These are phyloP conservation scores for Begonia peltatifolia DNA, from an alignment of 306 rosid genomes.

Conservation along the genomic window DNA sequence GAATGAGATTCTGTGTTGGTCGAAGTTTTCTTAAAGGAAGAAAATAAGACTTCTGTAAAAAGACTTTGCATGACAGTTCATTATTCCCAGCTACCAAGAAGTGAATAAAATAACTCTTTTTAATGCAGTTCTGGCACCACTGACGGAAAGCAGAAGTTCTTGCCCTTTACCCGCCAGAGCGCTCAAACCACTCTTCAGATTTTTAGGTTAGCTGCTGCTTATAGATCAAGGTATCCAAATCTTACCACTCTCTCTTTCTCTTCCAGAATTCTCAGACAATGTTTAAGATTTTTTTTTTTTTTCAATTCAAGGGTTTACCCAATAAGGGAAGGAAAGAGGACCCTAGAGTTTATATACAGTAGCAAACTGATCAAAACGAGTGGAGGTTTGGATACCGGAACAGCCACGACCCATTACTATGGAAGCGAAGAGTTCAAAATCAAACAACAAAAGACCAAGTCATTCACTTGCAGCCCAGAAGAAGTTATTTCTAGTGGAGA, in stretches of 20 bases:
- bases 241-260: neutral
- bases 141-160: conserved; percentile 75
- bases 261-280: neutral
- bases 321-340: conserved; percentile 55
- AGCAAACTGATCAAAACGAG: conserved; percentile 59
- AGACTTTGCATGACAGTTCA: too few relatives aligned
- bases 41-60: too few relatives aligned
- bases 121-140: conserved; percentile 84
- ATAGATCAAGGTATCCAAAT: conserved; percentile 57
- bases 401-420: conserved; percentile 91
- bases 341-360: conserved; percentile 78
- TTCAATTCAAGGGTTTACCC: conserved; percentile 41
- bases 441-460: conserved; percentile 57
- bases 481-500: conserved; percentile 78
- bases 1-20: too few relatives aligned
- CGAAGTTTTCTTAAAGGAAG: too few relatives aligned
- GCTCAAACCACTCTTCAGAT: conserved; percentile 90
- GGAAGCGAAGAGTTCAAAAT: conserved; percentile 76
- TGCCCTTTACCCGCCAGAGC: conserved; percentile 72
- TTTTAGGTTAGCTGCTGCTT: conserved; percentile 71
- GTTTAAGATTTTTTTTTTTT: neutral
- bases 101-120: conserved; percentile 1
- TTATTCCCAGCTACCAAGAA: too few relatives aligned
- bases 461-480: conserved; percentile 74
- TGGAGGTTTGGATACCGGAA: conserved; percentile 64